These are phyloP conservation scores for Geotrichum restrictum DNA, from an alignment of 1,139 yeast genomes.

Conservation along the genomic window DNA sequence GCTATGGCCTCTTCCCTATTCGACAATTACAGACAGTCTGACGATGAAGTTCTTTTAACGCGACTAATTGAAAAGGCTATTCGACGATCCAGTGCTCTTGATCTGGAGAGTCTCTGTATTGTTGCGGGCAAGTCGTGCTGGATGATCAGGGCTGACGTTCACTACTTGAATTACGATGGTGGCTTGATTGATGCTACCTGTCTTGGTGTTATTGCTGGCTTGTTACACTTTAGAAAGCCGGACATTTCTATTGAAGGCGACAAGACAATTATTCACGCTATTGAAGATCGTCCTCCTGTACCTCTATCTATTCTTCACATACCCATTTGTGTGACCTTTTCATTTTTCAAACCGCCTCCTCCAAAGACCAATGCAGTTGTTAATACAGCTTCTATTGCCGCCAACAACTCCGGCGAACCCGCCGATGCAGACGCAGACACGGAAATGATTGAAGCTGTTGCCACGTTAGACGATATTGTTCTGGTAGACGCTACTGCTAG, in stretches of 20 bases:
- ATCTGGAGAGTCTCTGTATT: constrained; percentile 83
- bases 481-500: constrained; percentile 71
- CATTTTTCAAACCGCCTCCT: constrained; percentile 54
- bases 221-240: constrained; percentile 78
- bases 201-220: constrained; percentile 81
- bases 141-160: constrained; percentile 85
- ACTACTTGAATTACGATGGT: constrained; percentile 85
- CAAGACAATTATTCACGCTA: constrained; percentile 61
- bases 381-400: not conserved
- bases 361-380: not conserved
- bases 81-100: constrained; percentile 83
- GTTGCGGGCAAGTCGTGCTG: constrained; percentile 89
- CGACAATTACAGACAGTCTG: constrained; percentile 66
- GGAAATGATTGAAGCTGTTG: constrained; percentile 40
- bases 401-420: not conserved
- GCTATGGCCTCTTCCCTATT: constrained; percentile 87
- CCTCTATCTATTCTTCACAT: constrained; percentile 80
- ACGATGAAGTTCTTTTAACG: constrained; percentile 74
- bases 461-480: constrained; percentile 49
- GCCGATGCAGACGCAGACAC: constrained; percentile 23
- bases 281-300: constrained; percentile 81
- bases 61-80: constrained; percentile 87
- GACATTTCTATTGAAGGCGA: constrained; percentile 75
- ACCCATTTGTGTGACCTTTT: constrained; percentile 87
- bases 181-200: constrained; percentile 88